phyloP scores from a whole-genome alignment of 2,329 filamentous ascomycete genomes.

The Aureobasidium pullulans region DNA sequence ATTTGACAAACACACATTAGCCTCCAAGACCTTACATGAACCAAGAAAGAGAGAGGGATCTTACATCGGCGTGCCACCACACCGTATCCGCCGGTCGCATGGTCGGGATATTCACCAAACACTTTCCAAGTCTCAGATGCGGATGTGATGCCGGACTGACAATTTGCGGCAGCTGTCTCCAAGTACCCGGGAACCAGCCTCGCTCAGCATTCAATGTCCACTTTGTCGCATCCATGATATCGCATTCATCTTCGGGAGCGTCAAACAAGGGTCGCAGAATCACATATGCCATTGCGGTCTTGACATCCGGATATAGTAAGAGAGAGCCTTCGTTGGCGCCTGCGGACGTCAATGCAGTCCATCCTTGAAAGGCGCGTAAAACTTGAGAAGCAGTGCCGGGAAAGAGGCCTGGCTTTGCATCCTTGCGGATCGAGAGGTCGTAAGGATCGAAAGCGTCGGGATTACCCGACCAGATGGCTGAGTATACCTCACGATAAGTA shows the following conservation, averaged over 20 bases:
- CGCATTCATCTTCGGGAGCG: neutral
- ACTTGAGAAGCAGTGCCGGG: neutral
- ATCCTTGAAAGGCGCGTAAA: neutral
- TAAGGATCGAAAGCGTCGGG: neutral
- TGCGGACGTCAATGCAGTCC: slow-evolving; percentile 4
- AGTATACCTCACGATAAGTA: neutral
- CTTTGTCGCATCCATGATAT: slow-evolving; percentile 1
- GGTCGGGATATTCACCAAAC: slow-evolving; percentile 3
- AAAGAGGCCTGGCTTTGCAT: neutral
- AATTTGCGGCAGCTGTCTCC: neutral
- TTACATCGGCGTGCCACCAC: slow-evolving; percentile 8
- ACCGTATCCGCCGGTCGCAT: slow-evolving; percentile 4
- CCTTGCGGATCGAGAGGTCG: neutral
- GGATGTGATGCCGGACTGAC: neutral
- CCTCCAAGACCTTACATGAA: neutral
- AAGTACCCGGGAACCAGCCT: slow-evolving; percentile 3
- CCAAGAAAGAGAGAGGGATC: neutral
- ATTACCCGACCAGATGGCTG: neutral
- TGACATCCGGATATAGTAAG: slow-evolving; percentile 2
- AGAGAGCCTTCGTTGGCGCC: slow-evolving; percentile 7
- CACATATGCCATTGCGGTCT: slow-evolving; percentile 6
- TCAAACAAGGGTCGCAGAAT: slow-evolving; percentile 3
- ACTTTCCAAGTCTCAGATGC: slow-evolving; percentile 5
- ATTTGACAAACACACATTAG: no score
- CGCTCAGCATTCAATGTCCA: slow-evolving; percentile 2